These are phyloP conservation scores for Macrolepiota fuliginosa DNA, from an alignment of 768 basidiomycete species.

Conservation along the genomic window DNA sequence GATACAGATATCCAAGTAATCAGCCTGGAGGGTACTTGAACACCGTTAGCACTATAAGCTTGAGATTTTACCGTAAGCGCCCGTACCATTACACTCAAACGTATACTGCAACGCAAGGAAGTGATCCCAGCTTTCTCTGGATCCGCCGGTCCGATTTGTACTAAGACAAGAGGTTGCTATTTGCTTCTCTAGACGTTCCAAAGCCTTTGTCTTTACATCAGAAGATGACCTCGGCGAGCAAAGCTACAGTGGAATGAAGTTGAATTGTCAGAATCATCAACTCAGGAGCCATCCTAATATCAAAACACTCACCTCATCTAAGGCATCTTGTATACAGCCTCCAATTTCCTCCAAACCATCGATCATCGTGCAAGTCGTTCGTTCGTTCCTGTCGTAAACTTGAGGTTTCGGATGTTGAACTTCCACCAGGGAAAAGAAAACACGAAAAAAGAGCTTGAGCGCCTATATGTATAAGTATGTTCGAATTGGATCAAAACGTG, in stretches of 20 bases:
- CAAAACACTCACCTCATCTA: constrained; percentile 60
- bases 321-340: constrained; percentile 50
- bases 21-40: constrained; percentile 63
- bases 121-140: constrained; percentile 40
- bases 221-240: constrained; percentile 57
- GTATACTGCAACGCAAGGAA: constrained; percentile 72
- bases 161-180: constrained; percentile 48
- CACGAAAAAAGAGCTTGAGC: constrained; percentile 15
- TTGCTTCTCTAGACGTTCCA: constrained; percentile 53
- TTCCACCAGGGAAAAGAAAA: constrained; percentile 9
- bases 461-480: constrained; percentile 25
- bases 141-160: constrained; percentile 27
- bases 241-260: constrained; percentile 42
- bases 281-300: not conserved
- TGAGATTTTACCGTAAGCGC: not conserved
- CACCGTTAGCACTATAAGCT: not conserved
- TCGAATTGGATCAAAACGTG: constrained; percentile 11
- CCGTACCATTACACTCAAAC: constrained; percentile 81
- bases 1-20: constrained; percentile 59
- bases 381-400: not conserved
- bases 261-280: constrained; percentile 3
- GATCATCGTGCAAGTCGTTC: not conserved
- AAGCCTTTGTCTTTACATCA: constrained; percentile 49
- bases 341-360: constrained; percentile 34
- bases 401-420: constrained; percentile 15